Percentiles rank a stretch among this genome's conserved stretches.
Conservation (phyloP, 2,329 filamentous ascomycete species). For the Periconia digitata region DNA sequence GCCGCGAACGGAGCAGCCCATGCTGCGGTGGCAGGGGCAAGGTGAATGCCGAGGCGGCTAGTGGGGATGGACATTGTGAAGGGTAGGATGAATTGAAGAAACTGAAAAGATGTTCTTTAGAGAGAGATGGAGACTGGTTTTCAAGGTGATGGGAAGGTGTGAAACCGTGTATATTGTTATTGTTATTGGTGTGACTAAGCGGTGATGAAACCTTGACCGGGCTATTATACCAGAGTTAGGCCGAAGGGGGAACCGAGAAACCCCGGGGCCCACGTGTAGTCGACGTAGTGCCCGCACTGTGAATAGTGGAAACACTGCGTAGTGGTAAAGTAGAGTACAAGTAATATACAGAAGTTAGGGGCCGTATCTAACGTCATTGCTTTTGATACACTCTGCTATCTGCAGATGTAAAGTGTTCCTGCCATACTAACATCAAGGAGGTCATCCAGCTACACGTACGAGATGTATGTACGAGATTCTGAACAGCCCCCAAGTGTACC, state of each 20-base stretch:
- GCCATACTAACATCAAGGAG: too few species aligned
- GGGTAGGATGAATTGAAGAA: not conserved
- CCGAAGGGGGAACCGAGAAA: not conserved
- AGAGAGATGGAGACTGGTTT: too few species aligned
- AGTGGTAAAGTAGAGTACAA: not conserved
- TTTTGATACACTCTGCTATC: too few species aligned
- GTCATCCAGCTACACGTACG: not conserved
- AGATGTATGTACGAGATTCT: not conserved
- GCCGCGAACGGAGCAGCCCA: slow-evolving; percentile 46
- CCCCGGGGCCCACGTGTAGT: not conserved
- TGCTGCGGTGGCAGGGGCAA: slow-evolving; percentile 42
- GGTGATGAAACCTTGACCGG: not conserved
- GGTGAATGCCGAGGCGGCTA: slow-evolving; percentile 32
- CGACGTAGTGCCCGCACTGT: too few species aligned
- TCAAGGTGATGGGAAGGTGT: not conserved
- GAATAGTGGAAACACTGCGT: too few species aligned
- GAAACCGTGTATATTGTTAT: not conserved
- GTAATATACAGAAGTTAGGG: not conserved
- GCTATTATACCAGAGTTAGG: not conserved
- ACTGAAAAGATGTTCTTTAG: too few species aligned
- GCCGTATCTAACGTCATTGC: not conserved
- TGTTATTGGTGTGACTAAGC: not conserved
- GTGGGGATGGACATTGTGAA: slow-evolving; percentile 8
- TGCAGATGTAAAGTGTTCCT: too few species aligned
- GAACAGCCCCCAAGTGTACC: too few species aligned